Base-by-base conservation (phyloP, 768 basidiomycete species). In the Lactarius tabidus region DNA sequence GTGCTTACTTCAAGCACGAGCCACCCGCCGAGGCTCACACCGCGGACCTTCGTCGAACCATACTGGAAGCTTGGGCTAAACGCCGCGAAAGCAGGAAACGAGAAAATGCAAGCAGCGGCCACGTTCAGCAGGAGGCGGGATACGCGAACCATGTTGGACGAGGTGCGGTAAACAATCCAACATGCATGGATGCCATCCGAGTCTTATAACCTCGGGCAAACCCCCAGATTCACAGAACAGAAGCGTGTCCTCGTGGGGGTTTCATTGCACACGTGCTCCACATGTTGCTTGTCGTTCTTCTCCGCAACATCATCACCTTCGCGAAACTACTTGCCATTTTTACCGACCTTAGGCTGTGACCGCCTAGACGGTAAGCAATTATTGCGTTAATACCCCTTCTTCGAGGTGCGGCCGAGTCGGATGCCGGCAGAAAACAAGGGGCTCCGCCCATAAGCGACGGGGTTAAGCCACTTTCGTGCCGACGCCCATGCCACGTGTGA, bases 11-110 rank as follows among this genome's bases (percentile, higher is more conserved):
- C 83, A 23, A 83, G 74, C 6, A 85, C 76, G 41, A 85, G 80
- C 84, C 84, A 85, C 6, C 84, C 84, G 23, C 91, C 92, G 36
- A 93, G 81, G 77, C 88, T 93, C 65, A 93, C 91, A 64, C 92
- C 92, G 20, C 91, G 85, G 55, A 93, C 85, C 71, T 87, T 90
- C 76, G 83, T 66, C 5, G 82, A 79, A 23, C 90, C 90, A 69
- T 93, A 93, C 14, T 88, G 82, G 71, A 92, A 93, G 64, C 85
- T 82, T 18, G 82, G 83, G 45, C 74, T 76, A 67, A 86, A 66
- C 15, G 60, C 60, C 15, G 60, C 60, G 51, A 57, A 41, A 36
- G 45, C 56, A 23, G 48, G 18, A 53, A 26, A 31, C 29, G 48
- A 29, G 39, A 18, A 41, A 62, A 26, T 10, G 39, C n/a, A 45